Evolutionary conservation across 2,329 filamentous ascomycete genomes (phyloP), one percentile per base, ranked within the genome.

Genomic region (Ophiostoma sp.): DNA sequence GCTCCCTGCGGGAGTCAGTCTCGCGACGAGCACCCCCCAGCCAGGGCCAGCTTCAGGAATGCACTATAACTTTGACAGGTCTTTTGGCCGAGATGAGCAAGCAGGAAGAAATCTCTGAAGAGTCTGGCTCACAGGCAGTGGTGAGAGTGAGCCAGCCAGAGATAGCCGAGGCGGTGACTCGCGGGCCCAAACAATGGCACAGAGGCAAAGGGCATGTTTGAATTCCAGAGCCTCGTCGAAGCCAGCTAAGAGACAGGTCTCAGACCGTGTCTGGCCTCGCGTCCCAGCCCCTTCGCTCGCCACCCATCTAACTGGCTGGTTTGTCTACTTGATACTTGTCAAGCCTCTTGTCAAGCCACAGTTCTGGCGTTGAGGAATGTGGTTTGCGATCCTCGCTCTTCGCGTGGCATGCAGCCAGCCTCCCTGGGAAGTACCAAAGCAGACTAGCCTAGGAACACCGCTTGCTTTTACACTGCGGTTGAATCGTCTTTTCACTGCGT

Each of bases 151-250:
- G 55, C 55, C 38, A 60, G 27, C 18, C 5, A 9, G 27, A 16
- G 27, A 58, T 9, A 60, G 55, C n/a, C 55, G 55, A 38, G 55
- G 27, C 55, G 55, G 6, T 5, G 49, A 55, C 49, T 27, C 6
- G 55, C 11, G 14, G 36, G 36, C 36, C 16, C n/a, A 27, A 62
- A 40, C 55, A n/a, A 40, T 41, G 5, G n/a, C 5, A 27, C 27
- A 45, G 62, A 64, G 40, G 62, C 62, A n/a, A 44, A 44, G 58
- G 36, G 58, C 58, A 16, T 3, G 6, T 5, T 58, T 18, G 47
- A 60, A 68, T 69, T 68, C 68, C 66, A 69, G 68, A 68, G 66
- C 64, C 68, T 67, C 45, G 64, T 52, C 44, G 55, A n/a, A 18
- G 27, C 36, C 60, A 38, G 52, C 12, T 49, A 14, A 14, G 18